phyloP scores from a whole-genome alignment of 2,329 filamentous ascomycete genomes.

The Trichophyton mentagrophytes region DNA sequence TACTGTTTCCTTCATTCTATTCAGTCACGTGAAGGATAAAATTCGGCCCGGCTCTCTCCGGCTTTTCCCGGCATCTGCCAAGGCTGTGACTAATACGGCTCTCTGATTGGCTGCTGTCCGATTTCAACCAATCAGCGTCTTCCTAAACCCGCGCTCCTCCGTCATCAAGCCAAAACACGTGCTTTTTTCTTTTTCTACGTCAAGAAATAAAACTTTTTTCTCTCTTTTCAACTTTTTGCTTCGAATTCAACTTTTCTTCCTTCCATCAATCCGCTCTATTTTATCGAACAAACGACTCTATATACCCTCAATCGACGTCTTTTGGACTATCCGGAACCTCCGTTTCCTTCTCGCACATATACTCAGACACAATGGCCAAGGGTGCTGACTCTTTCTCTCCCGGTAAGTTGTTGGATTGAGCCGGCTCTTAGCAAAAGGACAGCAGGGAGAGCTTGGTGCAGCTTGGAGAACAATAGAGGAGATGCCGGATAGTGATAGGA shows the following conservation, averaged over 20 bases:
- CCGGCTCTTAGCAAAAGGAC: neutral
- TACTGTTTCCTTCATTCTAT: neutral
- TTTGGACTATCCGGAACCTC: constrained; percentile 18
- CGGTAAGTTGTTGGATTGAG: constrained; percentile 28
- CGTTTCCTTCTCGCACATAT: neutral
- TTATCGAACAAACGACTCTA: constrained; percentile 7
- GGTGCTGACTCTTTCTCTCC: constrained; percentile 30
- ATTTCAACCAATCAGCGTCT: constrained; percentile 6
- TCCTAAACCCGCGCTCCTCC: neutral
- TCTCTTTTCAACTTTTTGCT: constrained; percentile 5
- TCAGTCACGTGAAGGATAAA: neutral
- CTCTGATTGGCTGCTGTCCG: neutral
- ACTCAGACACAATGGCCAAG: constrained; percentile 29
- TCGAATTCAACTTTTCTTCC: constrained; percentile 7
- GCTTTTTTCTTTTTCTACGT: neutral
- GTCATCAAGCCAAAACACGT: neutral
- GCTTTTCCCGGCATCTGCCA: neutral
- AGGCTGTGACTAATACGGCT: neutral
- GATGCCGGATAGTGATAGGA: neutral
- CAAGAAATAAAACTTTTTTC: neutral
- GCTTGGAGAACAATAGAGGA: neutral
- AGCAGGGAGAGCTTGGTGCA: neutral
- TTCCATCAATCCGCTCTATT: constrained; percentile 8
- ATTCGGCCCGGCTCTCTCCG: neutral
- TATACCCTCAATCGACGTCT: constrained; percentile 18